Evolutionary conservation across 23 red algal species (phyloP), one percentile per base, ranked within the genome.

Genomic region (Gracilaria gracilis): DNA sequence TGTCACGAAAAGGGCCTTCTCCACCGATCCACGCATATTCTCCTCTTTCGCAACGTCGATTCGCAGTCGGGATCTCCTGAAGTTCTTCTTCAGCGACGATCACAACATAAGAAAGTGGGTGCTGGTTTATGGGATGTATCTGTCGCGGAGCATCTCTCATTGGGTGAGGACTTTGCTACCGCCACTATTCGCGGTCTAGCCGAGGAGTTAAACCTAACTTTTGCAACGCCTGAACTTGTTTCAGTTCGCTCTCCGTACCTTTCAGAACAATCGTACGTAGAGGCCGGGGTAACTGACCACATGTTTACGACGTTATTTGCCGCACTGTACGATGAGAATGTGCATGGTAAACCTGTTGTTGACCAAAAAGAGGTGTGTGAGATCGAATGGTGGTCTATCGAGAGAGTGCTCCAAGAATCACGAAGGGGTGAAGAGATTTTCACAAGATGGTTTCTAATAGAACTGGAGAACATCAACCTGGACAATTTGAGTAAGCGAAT

Each of bases 1-100:
- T 92, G 88, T 75, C 88, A 92, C 40, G 17, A 83, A 48, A 76
- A 83, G 34, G 88, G 88, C 16, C 77, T 82, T 16, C 77, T 92
- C 19, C 94, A 96, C 67, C 82, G 94, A 32, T 91, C 87, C 19
- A 91, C 89, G 21, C 94, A 96, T 88, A 75, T 96, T 65, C 85
- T 86, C 44, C 61, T 96, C 44, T 83, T 91, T 74, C 94, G 86
- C 57, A 69, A 25, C 3, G 25, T 16, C 44, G 37, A 71, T 16
- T 44, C 55, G 20, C 29, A 33, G 7, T 49, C 35, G 21, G 71
- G 54, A 19, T 49, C 15, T 6, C 28, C 19, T 20, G 65, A 89
- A 75, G 67, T 96, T 33, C 94, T 96, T 25, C 58, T 96, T 13
- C 94, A 96, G 36, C 88, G 77, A 37, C 67, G 94, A 54, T 87